Evolutionary conservation across 345 rosid genomes (phyloP).

Genomic region (Crucihimalaya himalaica): DNA sequence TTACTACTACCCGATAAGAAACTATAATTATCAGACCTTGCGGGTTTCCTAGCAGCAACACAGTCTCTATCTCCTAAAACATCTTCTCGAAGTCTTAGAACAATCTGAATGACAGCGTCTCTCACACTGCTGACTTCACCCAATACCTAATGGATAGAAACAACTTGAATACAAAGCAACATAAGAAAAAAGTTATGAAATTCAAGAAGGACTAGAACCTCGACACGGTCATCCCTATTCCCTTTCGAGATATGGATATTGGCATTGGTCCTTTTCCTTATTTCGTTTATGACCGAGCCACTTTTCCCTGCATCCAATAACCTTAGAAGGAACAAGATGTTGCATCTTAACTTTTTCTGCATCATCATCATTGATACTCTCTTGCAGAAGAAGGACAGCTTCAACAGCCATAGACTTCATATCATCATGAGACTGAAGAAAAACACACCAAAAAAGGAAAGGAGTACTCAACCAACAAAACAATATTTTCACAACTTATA

Average conservation of each 20-base stretch:
- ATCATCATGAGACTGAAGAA: slow-evolving; percentile 74
- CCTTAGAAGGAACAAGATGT: slow-evolving; percentile 80
- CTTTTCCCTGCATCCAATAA: slow-evolving; percentile 92
- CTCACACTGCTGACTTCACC: slow-evolving; percentile 77
- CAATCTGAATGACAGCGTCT: slow-evolving; percentile 87
- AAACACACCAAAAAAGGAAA: background rate
- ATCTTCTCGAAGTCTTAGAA: slow-evolving; percentile 90
- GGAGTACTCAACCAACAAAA: background rate
- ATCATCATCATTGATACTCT: slow-evolving; percentile 76
- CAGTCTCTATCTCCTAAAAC: slow-evolving; percentile 63
- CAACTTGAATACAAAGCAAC: slow-evolving; percentile 23
- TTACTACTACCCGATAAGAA: slow-evolving; percentile 53
- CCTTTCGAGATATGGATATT: slow-evolving; percentile 79
- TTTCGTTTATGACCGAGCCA: slow-evolving; percentile 85
- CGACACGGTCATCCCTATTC: slow-evolving; percentile 68
- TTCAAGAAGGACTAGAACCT: slow-evolving; percentile 50
- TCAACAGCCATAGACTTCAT: slow-evolving; percentile 94
- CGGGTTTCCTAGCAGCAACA: slow-evolving; percentile 44
- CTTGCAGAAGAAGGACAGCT: slow-evolving; percentile 81
- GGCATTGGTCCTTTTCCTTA: slow-evolving; percentile 79
- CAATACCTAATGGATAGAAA: slow-evolving; percentile 47
- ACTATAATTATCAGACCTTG: slow-evolving; percentile 46
- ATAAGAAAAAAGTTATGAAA: background rate
- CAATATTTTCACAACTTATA: background rate
- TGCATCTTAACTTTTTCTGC: slow-evolving; percentile 57